Evolutionary conservation across 495 filamentous ascomycete species (phyloP).

Genomic region (Cladorrhinum samala): DNA sequence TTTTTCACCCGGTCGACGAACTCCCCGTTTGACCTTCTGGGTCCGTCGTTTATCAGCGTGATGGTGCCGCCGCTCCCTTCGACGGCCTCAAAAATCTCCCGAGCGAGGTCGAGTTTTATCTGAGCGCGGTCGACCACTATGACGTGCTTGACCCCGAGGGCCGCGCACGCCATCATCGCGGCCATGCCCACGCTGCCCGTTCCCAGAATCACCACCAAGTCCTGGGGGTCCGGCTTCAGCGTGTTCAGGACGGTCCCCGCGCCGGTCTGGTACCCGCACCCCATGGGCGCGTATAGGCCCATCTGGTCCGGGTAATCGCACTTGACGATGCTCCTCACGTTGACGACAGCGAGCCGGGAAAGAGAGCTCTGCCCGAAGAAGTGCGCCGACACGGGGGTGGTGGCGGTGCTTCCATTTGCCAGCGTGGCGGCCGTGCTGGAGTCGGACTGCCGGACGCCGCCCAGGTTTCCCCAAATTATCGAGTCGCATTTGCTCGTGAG

Average conservation of each 20-base stretch:
- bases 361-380: conserved; percentile 44
- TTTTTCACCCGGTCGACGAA: conserved; percentile 8
- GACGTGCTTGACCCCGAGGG: conserved; percentile 22
- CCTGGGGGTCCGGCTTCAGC: conserved; percentile 18
- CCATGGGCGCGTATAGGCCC: conserved; percentile 33
- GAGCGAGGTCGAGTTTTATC: conserved; percentile 35
- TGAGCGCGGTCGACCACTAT: conserved; percentile 42
- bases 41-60: conserved; percentile 32
- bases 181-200: conserved; percentile 40
- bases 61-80: too few species aligned
- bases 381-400: conserved; percentile 26
- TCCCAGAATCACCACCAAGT: conserved; percentile 33
- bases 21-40: conserved; percentile 9
- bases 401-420: conserved; percentile 22
- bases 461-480: conserved; percentile 29
- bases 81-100: too few species aligned
- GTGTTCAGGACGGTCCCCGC: conserved; percentile 38
- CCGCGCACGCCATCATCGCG: conserved; percentile 25
- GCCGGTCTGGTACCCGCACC: conserved; percentile 40
- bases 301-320: conserved; percentile 21
- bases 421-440: conserved; percentile 11
- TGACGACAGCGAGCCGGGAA: conserved; percentile 29
- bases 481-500: conserved; percentile 24
- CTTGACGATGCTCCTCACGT: conserved; percentile 27
- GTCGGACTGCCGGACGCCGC: conserved; percentile 11